phyloP scores from a whole-genome alignment of 2,329 filamentous ascomycete genomes.

The Diplocarpon mali region DNA sequence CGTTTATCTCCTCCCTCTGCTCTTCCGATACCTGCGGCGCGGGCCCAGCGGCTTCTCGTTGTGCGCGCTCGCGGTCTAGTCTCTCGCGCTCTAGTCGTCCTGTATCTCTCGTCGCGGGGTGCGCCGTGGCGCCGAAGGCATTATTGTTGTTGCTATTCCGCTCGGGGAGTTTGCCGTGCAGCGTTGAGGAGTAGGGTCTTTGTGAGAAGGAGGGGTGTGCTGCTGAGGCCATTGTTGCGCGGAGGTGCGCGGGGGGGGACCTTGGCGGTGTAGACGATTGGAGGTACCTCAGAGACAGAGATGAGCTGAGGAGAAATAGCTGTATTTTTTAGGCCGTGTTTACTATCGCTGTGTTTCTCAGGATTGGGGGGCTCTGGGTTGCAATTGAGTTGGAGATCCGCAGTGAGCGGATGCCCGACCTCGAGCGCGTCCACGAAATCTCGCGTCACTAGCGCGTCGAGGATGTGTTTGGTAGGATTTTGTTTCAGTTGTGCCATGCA shows the following conservation, averaged over 20 bases:
- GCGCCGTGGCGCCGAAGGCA: constrained; percentile 29
- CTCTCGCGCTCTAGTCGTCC: constrained; percentile 27
- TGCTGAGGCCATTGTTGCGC: constrained; percentile 32
- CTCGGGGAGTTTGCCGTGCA: constrained; percentile 41
- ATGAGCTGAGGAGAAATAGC: not conserved
- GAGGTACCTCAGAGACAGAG: too few species aligned
- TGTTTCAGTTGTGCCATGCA: too few species aligned
- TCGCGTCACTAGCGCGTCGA: not conserved
- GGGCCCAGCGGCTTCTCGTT: constrained; percentile 13
- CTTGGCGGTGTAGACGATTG: too few species aligned
- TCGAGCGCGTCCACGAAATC: not conserved
- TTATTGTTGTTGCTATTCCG: constrained; percentile 26
- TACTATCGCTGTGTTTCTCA: not conserved
- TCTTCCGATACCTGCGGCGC: constrained; percentile 59
- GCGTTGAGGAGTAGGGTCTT: constrained; percentile 26
- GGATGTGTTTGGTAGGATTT: not conserved
- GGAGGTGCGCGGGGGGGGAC: too few species aligned
- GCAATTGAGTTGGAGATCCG: not conserved
- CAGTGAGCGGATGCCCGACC: too few species aligned
- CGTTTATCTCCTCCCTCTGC: constrained; percentile 84
- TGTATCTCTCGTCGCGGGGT: constrained; percentile 30
- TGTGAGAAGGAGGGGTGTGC: constrained; percentile 42
- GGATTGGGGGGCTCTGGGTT: not conserved
- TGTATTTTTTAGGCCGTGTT: not conserved
- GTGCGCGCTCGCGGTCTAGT: constrained; percentile 23